Conservation (phyloP, 1,284 basidiomycete genomes). For the Agaricales sp. region DNA sequence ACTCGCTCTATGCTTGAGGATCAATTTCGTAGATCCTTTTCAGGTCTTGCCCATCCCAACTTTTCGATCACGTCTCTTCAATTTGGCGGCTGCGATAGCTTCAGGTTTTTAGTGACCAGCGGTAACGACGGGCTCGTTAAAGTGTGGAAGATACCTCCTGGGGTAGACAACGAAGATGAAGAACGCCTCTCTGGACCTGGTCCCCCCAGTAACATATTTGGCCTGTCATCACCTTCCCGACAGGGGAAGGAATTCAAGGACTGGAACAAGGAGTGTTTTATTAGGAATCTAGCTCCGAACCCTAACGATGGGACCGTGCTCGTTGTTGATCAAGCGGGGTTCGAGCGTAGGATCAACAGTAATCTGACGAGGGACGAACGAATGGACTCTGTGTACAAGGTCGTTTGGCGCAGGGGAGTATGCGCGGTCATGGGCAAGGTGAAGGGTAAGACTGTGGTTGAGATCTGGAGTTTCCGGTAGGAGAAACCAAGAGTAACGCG, state of each 20-base stretch:
- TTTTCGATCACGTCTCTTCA: constrained; percentile 88
- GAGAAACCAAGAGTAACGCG: constrained; percentile 14
- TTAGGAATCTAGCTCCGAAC: neutral
- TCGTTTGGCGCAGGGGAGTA: constrained; percentile 68
- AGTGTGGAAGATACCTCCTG: constrained; percentile 72
- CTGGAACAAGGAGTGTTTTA: neutral
- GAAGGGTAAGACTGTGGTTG: constrained; percentile 81
- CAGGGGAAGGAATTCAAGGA: neutral
- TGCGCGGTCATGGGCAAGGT: constrained; percentile 81
- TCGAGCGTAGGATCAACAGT: neutral
- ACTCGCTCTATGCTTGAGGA: too few species aligned
- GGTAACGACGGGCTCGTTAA: constrained; percentile 91
- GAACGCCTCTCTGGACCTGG: neutral
- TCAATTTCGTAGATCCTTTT: constrained; percentile 23
- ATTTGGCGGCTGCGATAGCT: constrained; percentile 56
- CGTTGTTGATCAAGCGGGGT: neutral
- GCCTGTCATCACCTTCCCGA: neutral
- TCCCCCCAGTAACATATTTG: neutral
- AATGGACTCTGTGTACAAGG: constrained; percentile 85
- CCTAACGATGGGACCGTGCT: neutral
- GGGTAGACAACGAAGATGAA: constrained; percentile 48
- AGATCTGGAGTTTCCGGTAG: constrained; percentile 70
- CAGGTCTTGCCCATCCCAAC: constrained; percentile 75
- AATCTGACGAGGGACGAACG: neutral
- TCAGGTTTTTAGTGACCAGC: constrained; percentile 69